Base-by-base conservation (phyloP, 1,139 yeast genomes). In the Pichia inconspicua region DNA sequence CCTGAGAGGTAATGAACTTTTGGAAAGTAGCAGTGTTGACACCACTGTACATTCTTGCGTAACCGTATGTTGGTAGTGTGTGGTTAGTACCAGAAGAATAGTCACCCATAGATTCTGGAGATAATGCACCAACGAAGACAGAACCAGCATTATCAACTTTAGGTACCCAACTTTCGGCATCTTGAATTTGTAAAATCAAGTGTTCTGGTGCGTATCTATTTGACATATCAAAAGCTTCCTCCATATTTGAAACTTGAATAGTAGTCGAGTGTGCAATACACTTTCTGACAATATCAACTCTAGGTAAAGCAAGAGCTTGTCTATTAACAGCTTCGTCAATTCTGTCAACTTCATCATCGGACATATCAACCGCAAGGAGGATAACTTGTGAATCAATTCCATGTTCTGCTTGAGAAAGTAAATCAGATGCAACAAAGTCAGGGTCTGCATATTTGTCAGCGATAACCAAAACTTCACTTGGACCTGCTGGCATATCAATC, bases 401-500 rank as follows among this genome's bases (percentile, higher is more conserved):
- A 66, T 92, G 99, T 70, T 92, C 99, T 30, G 99, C 99, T 71
- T 92, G 99, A 0, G 97, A 90, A 52, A 92, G 74, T 64, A 92
- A 75, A 65, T 92, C 99, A 58, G 92, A 80, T 25, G 97, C 98
- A 36, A 92, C 98, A 67, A 87, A 92, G 60, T 90, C 96, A 15
- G 95, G 90, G 67, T 88, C 96, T 6, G 97, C 88, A 44, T 77
- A 64, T 51, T 73, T 76, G 66, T 92, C 99, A 41, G 97, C 96
- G 59, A 92, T 75, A 17, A 92, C 97, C 54, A 92, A 74, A 15
- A 92, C 99, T 69, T 92, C 99, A 47, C 96, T 85, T 28, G 99
- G 99, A 5, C 99, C 99, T 25, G 99, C 99, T 43, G 99, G 99
- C 97, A 92, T 90, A 67, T 92, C 99, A 58, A 92, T 94, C 34